A percentile compares a stretch with the other conserved stretches of the same genome.
phyloP scores from a whole-genome alignment of 1,139 yeast genomes.

The Candida sojae region DNA sequence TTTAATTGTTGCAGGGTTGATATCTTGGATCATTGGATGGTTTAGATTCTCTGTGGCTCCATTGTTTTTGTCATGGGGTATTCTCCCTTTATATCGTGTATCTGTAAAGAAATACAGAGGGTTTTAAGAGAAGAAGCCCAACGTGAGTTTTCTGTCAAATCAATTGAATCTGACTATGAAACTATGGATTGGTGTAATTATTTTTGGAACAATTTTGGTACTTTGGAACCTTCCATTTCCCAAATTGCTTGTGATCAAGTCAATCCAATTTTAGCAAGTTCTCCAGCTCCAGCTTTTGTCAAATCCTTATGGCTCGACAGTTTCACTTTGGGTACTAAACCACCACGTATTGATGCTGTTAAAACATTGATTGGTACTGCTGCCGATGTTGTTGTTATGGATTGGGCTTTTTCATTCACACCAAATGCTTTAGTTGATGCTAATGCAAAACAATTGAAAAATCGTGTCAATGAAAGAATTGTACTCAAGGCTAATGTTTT shows the following conservation, averaged over 20 bases:
- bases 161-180: slow-evolving; percentile 86
- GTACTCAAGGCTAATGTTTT: slow-evolving; percentile 67
- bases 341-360: slow-evolving; percentile 88
- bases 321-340: slow-evolving; percentile 91
- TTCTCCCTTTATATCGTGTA: slow-evolving; percentile 71
- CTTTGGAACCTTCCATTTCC: slow-evolving; percentile 87
- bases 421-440: slow-evolving; percentile 88
- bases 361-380: slow-evolving; percentile 86
- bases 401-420: slow-evolving; percentile 86
- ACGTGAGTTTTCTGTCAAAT: slow-evolving; percentile 77
- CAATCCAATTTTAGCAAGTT: slow-evolving; percentile 75
- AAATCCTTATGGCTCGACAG: slow-evolving; percentile 83
- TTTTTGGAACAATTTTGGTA: slow-evolving; percentile 90
- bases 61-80: slow-evolving; percentile 61
- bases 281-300: slow-evolving; percentile 81
- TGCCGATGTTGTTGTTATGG: slow-evolving; percentile 93
- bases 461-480: slow-evolving; percentile 78
- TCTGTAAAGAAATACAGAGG: slow-evolving; percentile 81
- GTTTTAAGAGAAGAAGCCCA: slow-evolving; percentile 76
- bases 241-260: slow-evolving; percentile 84
- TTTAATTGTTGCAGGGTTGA: slow-evolving; percentile 61
- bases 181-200: slow-evolving; percentile 93
- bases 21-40: slow-evolving; percentile 81
- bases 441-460: slow-evolving; percentile 79
- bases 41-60: slow-evolving; percentile 79